These are phyloP conservation scores for Bruguiera hainesii DNA, from an alignment of 441 rosid species.

Conservation along the genomic window DNA sequence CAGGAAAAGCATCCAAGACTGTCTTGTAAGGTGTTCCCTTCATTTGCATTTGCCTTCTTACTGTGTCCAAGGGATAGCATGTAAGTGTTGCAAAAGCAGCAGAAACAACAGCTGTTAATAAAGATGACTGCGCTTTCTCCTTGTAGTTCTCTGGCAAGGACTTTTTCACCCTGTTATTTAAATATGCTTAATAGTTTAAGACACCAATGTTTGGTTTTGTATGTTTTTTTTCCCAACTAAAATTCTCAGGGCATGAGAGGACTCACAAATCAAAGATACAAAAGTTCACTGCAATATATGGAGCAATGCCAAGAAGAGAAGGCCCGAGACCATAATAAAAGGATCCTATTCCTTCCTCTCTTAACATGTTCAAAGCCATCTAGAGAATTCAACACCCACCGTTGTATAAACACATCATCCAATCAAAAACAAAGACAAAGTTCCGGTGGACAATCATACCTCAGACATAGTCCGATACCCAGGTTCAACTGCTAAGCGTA, in stretches of 20 bases:
- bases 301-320: constrained; percentile 92
- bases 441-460: constrained; percentile 42
- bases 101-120: constrained; percentile 82
- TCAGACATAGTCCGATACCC: constrained; percentile 83
- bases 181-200: constrained; percentile 8
- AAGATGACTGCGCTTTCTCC: constrained; percentile 71
- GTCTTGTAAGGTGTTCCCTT: constrained; percentile 84
- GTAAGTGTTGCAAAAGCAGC: constrained; percentile 87
- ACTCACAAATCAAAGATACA: constrained; percentile 97
- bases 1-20: constrained; percentile 80
- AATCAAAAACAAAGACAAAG: constrained; percentile 12
- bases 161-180: constrained; percentile 72
- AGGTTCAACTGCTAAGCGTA: constrained; percentile 96
- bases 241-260: constrained; percentile 12
- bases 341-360: constrained; percentile 91
- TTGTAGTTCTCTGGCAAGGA: constrained; percentile 81
- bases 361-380: constrained; percentile 90
- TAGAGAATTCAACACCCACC: constrained; percentile 26
- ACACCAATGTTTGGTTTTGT: neutral
- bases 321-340: constrained; percentile 96
- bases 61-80: constrained; percentile 96
- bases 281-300: constrained; percentile 95
- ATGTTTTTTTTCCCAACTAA: constrained; percentile 2
- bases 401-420: constrained; percentile 15
- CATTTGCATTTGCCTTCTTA: constrained; percentile 99